Conservation (phyloP, 1,139 yeast species). For the Eremothecium cymbalariae region DNA sequence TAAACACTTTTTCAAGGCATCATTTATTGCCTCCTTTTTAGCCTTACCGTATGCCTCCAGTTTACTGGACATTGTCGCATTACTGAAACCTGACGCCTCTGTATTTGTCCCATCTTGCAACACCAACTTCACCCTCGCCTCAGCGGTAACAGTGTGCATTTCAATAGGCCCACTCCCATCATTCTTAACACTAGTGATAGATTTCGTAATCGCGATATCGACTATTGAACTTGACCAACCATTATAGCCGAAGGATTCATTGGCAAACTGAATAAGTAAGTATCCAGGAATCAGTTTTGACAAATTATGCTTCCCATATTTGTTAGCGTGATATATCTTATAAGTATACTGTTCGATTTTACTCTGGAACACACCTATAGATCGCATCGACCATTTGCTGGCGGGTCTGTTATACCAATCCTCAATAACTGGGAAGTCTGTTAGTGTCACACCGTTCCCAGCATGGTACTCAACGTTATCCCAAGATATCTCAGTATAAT, state of each 20-base stretch:
- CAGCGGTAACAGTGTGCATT: conserved; percentile 23
- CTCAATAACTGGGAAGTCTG: conserved; percentile 21
- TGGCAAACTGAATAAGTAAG: conserved; percentile 26
- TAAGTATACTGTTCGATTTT: conserved; percentile 26
- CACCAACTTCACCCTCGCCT: conserved; percentile 25
- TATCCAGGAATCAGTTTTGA: conserved; percentile 27
- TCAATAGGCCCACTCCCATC: conserved; percentile 7
- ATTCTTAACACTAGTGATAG: conserved; percentile 3
- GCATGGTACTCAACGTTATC: conserved; percentile 17
- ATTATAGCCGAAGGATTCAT: conserved; percentile 30
- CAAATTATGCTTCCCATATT: conserved; percentile 27
- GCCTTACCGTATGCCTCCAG: conserved; percentile 28
- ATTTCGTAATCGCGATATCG: conserved; percentile 12
- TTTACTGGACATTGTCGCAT: conserved; percentile 20
- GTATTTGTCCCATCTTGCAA: conserved; percentile 30
- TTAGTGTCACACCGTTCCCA: conserved; percentile 16
- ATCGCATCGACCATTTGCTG: conserved; percentile 28
- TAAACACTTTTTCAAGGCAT: conserved; percentile 27
- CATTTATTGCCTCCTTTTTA: conserved; percentile 27
- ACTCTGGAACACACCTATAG: conserved; percentile 24
- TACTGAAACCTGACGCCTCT: conserved; percentile 24
- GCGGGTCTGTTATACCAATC: conserved; percentile 30
- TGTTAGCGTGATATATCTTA: conserved; percentile 22
- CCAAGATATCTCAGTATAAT: conserved; percentile 18
- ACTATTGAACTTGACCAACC: conserved; percentile 30